phyloP scores from a whole-genome alignment of 1,284 basidiomycete genomes.

The Chalciporus sp. region DNA sequence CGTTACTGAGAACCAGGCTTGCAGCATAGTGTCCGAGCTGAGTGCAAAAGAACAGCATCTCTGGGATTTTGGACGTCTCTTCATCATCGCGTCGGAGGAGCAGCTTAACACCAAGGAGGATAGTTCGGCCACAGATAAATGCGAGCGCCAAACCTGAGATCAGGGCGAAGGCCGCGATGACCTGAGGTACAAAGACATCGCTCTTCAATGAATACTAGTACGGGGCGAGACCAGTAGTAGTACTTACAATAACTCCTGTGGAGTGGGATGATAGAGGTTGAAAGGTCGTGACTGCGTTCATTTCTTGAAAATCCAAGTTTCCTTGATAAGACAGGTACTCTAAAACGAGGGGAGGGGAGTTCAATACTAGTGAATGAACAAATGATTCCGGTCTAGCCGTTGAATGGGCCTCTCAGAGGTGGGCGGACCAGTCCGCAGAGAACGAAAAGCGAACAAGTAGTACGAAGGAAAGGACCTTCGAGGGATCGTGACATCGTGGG shows the following conservation, averaged over 20 bases:
- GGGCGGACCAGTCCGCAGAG: slow-evolving; percentile 45
- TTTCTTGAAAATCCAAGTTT: slow-evolving; percentile 5
- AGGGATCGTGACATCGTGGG: neutral
- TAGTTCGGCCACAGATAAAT: slow-evolving; percentile 19
- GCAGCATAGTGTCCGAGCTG: slow-evolving; percentile 68
- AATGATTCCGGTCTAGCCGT: slow-evolving; percentile 34
- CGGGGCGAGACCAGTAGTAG: neutral
- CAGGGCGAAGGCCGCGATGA: slow-evolving; percentile 20
- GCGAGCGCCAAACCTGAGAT: slow-evolving; percentile 26
- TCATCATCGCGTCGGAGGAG: slow-evolving; percentile 18
- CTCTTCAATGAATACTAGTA: neutral
- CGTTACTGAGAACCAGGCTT: slow-evolving; percentile 61
- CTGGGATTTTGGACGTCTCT: slow-evolving; percentile 32
- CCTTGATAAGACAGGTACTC: neutral
- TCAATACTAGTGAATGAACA: slow-evolving; percentile 14
- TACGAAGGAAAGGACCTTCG: slow-evolving; percentile 7
- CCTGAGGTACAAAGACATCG: slow-evolving; percentile 12
- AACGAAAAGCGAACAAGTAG: slow-evolving; percentile 31
- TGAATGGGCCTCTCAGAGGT: slow-evolving; percentile 38
- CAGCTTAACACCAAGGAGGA: slow-evolving; percentile 29
- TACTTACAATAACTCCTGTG: slow-evolving; percentile 24
- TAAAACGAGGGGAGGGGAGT: slow-evolving; percentile 17
- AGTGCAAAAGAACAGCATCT: slow-evolving; percentile 67
- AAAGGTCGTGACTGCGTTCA: neutral
- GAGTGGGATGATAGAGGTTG: slow-evolving; percentile 17